Evolutionary conservation across 495 filamentous ascomycete species (phyloP).

Genomic region (Xylaria palmicola): DNA sequence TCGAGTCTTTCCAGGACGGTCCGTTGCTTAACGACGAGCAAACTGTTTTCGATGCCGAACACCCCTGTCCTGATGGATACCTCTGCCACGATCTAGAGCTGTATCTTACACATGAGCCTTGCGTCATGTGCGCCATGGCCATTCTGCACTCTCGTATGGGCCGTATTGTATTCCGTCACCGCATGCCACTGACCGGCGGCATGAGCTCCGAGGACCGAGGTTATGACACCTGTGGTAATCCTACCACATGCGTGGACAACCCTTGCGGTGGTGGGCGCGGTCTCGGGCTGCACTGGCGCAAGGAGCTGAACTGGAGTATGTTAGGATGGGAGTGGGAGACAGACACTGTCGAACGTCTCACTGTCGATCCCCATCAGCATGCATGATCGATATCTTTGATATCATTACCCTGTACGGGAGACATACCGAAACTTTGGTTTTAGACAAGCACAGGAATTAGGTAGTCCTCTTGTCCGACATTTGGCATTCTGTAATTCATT

Average conservation of each 20-base stretch:
- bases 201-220: constrained; percentile 51
- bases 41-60: constrained; percentile 42
- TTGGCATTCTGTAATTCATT: constrained; percentile 24
- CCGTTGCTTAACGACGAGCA: constrained; percentile 43
- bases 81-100: constrained; percentile 89
- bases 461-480: constrained; percentile 41
- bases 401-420: constrained; percentile 3
- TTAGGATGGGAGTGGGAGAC: constrained; percentile 78
- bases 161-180: constrained; percentile 70
- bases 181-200: constrained; percentile 61
- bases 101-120: constrained; percentile 92
- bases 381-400: constrained; percentile 27
- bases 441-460: constrained; percentile 47
- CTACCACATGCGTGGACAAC: constrained; percentile 25
- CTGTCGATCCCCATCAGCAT: constrained; percentile 38
- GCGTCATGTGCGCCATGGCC: constrained; percentile 95
- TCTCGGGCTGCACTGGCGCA: constrained; percentile 88
- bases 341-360: constrained; percentile 32
- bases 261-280: constrained; percentile 50
- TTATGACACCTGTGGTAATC: constrained; percentile 24
- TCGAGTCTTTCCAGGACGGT: constrained; percentile 47
- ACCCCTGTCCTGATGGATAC: constrained; percentile 68
- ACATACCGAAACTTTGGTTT: constrained; percentile 28
- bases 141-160: constrained; percentile 88
- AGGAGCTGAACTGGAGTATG: constrained; percentile 91